Conservation (phyloP, 2,329 filamentous ascomycete species). For the Pseudovirgaria hyperparasitica region DNA sequence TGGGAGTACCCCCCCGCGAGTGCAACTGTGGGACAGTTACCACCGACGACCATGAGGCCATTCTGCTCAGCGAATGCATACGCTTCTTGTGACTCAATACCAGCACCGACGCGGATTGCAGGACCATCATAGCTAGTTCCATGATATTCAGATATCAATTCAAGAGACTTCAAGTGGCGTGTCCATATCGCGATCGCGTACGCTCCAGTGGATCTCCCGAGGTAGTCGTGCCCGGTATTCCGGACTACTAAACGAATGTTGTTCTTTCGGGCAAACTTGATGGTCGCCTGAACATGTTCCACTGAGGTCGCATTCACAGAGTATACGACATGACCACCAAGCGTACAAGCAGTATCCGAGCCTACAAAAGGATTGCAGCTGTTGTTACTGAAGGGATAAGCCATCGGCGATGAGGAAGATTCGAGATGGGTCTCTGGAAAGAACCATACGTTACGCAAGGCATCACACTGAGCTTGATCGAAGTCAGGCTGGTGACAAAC, state of each 20-base stretch:
- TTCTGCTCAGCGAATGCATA: conserved; percentile 10
- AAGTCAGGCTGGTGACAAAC: conserved; percentile 40
- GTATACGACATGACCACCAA: conserved; percentile 23
- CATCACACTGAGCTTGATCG: conserved; percentile 30
- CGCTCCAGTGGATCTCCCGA: conserved; percentile 16
- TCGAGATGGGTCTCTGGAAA: conserved; percentile 33
- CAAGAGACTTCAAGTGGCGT: conserved; percentile 13
- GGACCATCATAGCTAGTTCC: conserved; percentile 13
- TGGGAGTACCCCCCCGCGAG: conserved; percentile 19
- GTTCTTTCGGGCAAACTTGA: conserved; percentile 12
- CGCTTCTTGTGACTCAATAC: conserved; percentile 15
- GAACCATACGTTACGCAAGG: conserved; percentile 31
- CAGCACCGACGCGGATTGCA: conserved; percentile 16
- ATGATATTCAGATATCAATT: conserved; percentile 11
- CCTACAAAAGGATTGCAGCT: conserved; percentile 30
- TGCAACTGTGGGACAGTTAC: conserved; percentile 20
- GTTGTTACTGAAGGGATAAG: conserved; percentile 24
- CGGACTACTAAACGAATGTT: conserved; percentile 17
- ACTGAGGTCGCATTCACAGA: conserved; percentile 18
- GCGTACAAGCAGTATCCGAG: conserved; percentile 20
- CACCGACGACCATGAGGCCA: conserved; percentile 14
- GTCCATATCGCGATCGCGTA: conserved; percentile 18
- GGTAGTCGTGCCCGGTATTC: conserved; percentile 17
- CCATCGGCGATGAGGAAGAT: conserved; percentile 26
- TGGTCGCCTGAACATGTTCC: conserved; percentile 8